Evolutionary conservation across 441 rosid species (phyloP), one percentile per base, ranked within the genome.

Genomic region (Macaranga tanarius): DNA sequence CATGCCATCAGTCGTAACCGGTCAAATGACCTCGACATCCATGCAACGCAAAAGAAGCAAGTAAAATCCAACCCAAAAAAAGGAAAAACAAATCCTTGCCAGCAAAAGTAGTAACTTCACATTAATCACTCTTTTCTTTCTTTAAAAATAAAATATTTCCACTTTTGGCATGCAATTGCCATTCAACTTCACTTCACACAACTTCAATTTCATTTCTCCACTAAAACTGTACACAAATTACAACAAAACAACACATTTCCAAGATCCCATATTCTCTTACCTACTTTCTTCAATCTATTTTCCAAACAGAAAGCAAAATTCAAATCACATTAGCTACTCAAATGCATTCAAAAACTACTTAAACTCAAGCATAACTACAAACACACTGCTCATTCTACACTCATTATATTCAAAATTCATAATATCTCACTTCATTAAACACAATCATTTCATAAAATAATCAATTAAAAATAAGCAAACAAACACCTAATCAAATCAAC

Each of bases 391-490:
- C 70, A 64, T 42, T 64, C 62, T 28, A 74, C 71, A 79, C 71
- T 81, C 76, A 62, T 40, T 63, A 80, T 65, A 73, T 44, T 71
- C 66, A 38, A 50, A 67, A 77, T 64, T 75, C 68, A n/a, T 58
- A 84, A 87, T n/a, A n/a, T 69, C 83, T 69, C 75, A 83, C 74
- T 81, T 84, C 78, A 77, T 69, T 76, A 54, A 71, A 71, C 55
- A 73, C 75, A 74, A 72, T 4, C 48, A 62, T 63, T 67, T 20
- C 5, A 75, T 20, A 26, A 59, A 65, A 45, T 28, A 25, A 65
- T 38, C 57, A 48, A 42, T 31, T 0, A 58, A 57, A 4, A 44
- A 3, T 45, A 42, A 69, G 4, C 28, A 6, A 31, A 23, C 42
- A 47, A 13, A 58, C 17, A 26, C 8, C 5, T 31, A 13, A 59